Conservation (phyloP, 2,329 filamentous ascomycete genomes). For the Dactylellina parvicollis region DNA sequence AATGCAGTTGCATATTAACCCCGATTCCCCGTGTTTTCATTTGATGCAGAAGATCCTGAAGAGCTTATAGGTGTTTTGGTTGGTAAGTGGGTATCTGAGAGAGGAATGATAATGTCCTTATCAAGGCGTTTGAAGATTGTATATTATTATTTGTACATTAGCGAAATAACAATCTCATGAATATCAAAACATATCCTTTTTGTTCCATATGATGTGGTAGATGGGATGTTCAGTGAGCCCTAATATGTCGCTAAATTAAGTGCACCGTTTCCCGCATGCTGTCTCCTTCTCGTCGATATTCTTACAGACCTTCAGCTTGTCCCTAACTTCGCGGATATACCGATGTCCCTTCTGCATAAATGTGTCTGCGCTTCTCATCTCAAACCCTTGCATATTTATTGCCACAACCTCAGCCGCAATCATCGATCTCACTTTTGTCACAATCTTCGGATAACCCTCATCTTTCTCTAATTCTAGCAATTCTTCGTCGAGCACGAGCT, state of each 20-base stretch:
- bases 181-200: not conserved
- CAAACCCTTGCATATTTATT: conserved; percentile 27
- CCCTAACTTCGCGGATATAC: conserved; percentile 14
- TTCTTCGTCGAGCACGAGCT: conserved; percentile 13
- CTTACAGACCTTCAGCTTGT: conserved; percentile 29
- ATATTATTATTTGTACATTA: conserved; percentile 41
- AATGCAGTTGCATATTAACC: conserved; percentile 51
- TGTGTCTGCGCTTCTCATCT: conserved; percentile 28
- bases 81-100: conserved; percentile 2
- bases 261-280: conserved; percentile 43
- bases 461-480: conserved; percentile 28
- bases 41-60: conserved; percentile 40
- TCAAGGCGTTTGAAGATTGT: conserved; percentile 15
- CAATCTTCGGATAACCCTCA: conserved; percentile 18
- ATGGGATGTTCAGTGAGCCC: not conserved
- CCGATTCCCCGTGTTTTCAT: conserved; percentile 27
- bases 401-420: conserved; percentile 15
- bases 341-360: conserved; percentile 1
- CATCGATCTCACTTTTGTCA: conserved; percentile 19
- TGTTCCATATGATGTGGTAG: not conserved
- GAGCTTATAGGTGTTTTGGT: conserved; percentile 4
- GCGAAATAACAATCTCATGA: conserved; percentile 26
- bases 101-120: not conserved
- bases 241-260: not conserved
- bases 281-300: conserved; percentile 51